Evolutionary conservation across 306 rosid genomes (phyloP), one percentile per base, ranked within the genome.

Genomic region (Trichosanthes truncata): DNA sequence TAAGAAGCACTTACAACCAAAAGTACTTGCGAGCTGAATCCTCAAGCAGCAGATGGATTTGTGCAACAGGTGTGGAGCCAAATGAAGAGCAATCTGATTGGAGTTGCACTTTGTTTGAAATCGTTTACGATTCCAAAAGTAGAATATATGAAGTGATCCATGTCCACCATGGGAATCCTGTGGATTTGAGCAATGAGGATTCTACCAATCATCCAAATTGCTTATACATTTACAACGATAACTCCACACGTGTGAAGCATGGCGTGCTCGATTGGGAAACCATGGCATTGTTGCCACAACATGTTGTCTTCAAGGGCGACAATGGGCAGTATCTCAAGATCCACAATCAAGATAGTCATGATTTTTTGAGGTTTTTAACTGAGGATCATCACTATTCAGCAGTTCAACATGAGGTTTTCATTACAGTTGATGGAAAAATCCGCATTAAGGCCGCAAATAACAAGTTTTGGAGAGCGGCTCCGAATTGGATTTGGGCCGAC

Each of bases 1-100:
- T 74, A 10, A 46, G 75, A 21, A 73, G 80, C 33, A 52, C 60
- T 48, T 62, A 76, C 71, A 81, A 81, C 78, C 77, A 81, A 11
- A 76, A 76, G 68, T 81, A 66, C 40, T 76, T 38, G 81, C 45
- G 55, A 4, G 45, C 71, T 21, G 5, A 13, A 7, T 15, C 38
- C 9, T 17, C 9, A 12, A 4, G 9, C 3, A 0, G 4, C 4
- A n/a, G 7, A 21, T 52, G 68, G 84, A 76, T 81, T 25, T 57
- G 21, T 40, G 81, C 78, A 0, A 46, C 1, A 9, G 80, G 62
- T 17, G 33, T 76, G 7, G 3, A 76, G 25, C 77, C 80, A 7
- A 76, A 18, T n/a, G 81, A 76, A 53, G 81, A 76, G 29, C 12
- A n/a, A 20, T 41, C 68, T 17, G 14, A 29, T 3, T 10, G 10